Base-by-base conservation (phyloP, 768 basidiomycete species). In the Myochromella boudieri region DNA sequence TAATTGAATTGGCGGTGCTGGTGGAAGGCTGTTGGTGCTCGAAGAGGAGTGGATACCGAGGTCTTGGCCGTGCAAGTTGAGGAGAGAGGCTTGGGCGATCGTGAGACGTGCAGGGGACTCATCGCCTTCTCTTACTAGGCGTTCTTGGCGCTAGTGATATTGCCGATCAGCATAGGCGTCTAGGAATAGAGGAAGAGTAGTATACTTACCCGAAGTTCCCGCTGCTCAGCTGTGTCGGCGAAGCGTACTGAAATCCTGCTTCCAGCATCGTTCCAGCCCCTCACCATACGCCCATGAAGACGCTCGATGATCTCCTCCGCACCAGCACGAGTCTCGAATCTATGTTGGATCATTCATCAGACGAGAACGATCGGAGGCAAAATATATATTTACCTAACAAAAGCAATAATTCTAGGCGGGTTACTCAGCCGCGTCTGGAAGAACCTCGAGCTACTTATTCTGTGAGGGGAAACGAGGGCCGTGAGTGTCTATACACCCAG, bases 161-260 rank as follows among this genome's bases (percentile, higher is more conserved):
- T 17, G 6, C 25, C 21, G n/a, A 25, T 39, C 21, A 24, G 29
- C 44, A 38, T 21, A 31, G 14, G 34, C 25, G 36, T n/a, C 26
- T 43, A 15, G 28, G 29, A 12, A 48, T 48, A 46, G n/a, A 32
- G 49, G 22, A 37, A 18, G 25, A 21, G 39, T 9, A 26, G 42
- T 24, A 27, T 4, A 75, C 83, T 27, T 46, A 87, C 87, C 58
- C 88, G 71, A 34, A 91, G 67, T 56, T 91, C 87, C 44, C 88
- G 68, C 60, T 91, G 87, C 58, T 90, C 88, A 9, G 75, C 69
- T 7, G 83, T 87, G 59, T 91, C 87, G 11, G 87, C 87, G 57
- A 90, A 90, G 28, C 88, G 72, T 14, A 90, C 88, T 4, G 84
- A 86, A 46, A 91, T 87, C 40, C 88, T 68, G 58, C 85, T 84